These are phyloP conservation scores for Teratosphaeria epicoccoides DNA, from an alignment of 2,329 filamentous ascomycete species.

Conservation along the genomic window DNA sequence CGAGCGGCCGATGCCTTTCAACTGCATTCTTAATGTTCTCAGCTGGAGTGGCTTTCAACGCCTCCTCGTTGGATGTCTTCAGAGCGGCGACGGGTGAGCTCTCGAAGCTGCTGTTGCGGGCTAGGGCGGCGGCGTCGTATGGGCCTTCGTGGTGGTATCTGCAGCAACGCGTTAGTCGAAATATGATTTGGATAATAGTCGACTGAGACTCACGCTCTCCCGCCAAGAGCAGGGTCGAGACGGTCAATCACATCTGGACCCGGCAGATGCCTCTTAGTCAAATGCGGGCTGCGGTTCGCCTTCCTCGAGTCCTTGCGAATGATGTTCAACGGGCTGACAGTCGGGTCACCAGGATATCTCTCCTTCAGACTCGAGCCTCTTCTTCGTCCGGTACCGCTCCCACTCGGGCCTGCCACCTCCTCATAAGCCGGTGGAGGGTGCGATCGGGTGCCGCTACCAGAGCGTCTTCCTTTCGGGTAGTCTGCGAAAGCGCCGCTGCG, in stretches of 20 bases:
- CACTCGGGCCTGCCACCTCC: conserved; percentile 8
- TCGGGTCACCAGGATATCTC: conserved; percentile 54
- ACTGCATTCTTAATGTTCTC: conserved; percentile 70
- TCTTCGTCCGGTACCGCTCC: background rate
- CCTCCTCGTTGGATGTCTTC: conserved; percentile 59
- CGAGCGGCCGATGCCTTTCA: conserved; percentile 62
- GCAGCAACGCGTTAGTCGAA: background rate
- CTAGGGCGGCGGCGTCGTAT: conserved; percentile 69
- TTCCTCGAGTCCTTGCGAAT: conserved; percentile 52
- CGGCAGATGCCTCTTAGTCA: conserved; percentile 54
- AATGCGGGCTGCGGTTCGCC: conserved; percentile 56
- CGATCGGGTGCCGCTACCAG: conserved; percentile 7
- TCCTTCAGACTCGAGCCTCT: conserved; percentile 30
- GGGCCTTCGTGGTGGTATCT: conserved; percentile 75
- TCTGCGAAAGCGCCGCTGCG: conserved; percentile 34
- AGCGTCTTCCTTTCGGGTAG: conserved; percentile 6
- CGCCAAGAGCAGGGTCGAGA: conserved; percentile 57
- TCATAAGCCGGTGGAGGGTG: conserved; percentile 17
- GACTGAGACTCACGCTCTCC: conserved; percentile 41
- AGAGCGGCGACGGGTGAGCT: conserved; percentile 68
- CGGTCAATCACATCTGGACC: conserved; percentile 69
- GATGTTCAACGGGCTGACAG: conserved; percentile 56
- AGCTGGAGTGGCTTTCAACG: conserved; percentile 66
- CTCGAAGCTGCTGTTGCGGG: conserved; percentile 53
- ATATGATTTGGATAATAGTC: background rate